Evolutionary conservation across 1,284 basidiomycete genomes (phyloP).

Genomic region (Papiliotrema terrestris): DNA sequence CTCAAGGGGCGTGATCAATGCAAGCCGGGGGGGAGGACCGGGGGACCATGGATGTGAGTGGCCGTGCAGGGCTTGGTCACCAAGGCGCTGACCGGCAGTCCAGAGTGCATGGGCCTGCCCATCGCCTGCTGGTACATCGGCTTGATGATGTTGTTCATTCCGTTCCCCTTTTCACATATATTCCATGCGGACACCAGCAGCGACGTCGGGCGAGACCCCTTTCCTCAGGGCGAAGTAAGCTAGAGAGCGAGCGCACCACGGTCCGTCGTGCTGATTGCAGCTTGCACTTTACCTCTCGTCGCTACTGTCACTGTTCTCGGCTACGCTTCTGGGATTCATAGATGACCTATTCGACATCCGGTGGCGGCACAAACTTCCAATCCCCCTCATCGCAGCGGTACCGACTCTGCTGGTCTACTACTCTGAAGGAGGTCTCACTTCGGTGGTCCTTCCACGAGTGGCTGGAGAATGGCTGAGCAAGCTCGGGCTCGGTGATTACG

Average conservation of each 20-base stretch:
- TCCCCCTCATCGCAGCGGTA: conserved; percentile 91
- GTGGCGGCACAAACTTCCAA: conserved; percentile 97
- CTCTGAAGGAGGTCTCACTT: conserved; percentile 86
- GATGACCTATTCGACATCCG: conserved; percentile 99
- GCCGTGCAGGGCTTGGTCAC: background rate
- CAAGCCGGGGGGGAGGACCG: conserved; percentile 58
- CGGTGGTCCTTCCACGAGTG: conserved; percentile 88
- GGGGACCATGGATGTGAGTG: conserved; percentile 60
- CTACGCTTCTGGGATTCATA: conserved; percentile 89
- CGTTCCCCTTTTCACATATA: conserved; percentile 77
- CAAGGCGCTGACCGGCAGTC: conserved; percentile 55
- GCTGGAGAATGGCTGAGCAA: conserved; percentile 59
- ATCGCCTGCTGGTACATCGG: conserved; percentile 86
- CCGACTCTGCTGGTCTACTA: conserved; percentile 95
- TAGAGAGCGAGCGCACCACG: background rate
- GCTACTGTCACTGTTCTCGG: conserved; percentile 81
- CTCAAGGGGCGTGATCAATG: conserved; percentile 76
- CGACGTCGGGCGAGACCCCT: conserved; percentile 52
- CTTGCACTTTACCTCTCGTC: conserved; percentile 90
- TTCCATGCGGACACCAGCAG: conserved; percentile 44
- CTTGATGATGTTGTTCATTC: conserved; percentile 78
- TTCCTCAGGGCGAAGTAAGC: conserved; percentile 80
- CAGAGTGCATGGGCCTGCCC: conserved; percentile 88
- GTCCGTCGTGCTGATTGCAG: conserved; percentile 49
- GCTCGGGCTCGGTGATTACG: conserved; percentile 22